Conservation (phyloP, 331 rosid species). For the Arachis monticola region DNA sequence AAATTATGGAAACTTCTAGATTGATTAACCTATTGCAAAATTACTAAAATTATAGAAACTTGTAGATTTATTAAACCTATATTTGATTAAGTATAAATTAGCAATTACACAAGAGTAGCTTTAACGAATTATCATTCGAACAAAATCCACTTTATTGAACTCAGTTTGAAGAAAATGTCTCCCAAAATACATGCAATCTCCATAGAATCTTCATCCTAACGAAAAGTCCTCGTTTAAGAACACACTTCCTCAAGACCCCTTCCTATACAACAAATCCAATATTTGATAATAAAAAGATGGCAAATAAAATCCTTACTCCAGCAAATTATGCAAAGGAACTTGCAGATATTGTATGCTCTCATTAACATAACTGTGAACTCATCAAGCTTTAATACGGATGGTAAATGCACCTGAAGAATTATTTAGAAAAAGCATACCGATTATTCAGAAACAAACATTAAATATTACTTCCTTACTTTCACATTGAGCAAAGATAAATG, state of each 20-base stretch:
- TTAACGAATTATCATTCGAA: too few relatives aligned
- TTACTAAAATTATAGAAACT: too few relatives aligned
- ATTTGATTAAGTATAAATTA: too few relatives aligned
- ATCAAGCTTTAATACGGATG: slow-evolving; percentile 86
- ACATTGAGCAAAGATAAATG: not conserved
- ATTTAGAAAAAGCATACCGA: slow-evolving; percentile 20
- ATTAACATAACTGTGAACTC: slow-evolving; percentile 35
- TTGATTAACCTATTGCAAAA: too few relatives aligned
- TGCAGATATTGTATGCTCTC: slow-evolving; percentile 14
- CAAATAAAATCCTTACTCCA: slow-evolving; percentile 36
- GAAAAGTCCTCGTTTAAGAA: not conserved
- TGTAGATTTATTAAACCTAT: too few relatives aligned
- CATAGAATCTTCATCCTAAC: slow-evolving; percentile 38
- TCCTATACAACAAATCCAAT: slow-evolving; percentile 41
- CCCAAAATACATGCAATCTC: slow-evolving; percentile 7
- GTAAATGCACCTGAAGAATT: slow-evolving; percentile 83
- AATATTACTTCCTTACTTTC: not conserved
- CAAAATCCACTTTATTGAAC: too few relatives aligned
- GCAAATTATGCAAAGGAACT: slow-evolving; percentile 25
- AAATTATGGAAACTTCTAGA: too few relatives aligned
- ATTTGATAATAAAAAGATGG: slow-evolving; percentile 40
- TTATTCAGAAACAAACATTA: not conserved
- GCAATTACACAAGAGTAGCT: too few relatives aligned
- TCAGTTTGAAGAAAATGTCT: too few relatives aligned
- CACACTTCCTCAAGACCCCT: slow-evolving; percentile 26